Conservation (phyloP, 2,329 filamentous ascomycete species). For the Penicillium sp. region DNA sequence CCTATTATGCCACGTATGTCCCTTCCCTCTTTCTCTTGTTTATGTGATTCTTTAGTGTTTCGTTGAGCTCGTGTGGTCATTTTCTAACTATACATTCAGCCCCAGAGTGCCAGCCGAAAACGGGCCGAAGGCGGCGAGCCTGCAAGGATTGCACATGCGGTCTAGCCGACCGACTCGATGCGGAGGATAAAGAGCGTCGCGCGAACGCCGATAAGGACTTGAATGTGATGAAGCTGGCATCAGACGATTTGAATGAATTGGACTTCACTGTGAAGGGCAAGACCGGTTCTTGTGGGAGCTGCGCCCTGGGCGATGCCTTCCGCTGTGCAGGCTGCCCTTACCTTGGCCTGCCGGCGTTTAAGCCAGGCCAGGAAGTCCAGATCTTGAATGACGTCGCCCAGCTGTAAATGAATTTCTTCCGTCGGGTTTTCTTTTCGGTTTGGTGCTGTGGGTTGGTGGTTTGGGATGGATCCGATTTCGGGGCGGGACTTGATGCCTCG, state of each 20-base stretch:
- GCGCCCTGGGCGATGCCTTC: slow-evolving; percentile 87
- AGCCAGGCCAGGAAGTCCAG: slow-evolving; percentile 11
- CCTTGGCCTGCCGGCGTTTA: slow-evolving; percentile 85
- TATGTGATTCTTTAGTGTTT: background rate
- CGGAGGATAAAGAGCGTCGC: slow-evolving; percentile 73
- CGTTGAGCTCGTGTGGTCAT: no score
- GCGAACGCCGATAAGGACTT: slow-evolving; percentile 59
- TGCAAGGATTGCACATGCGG: slow-evolving; percentile 99
- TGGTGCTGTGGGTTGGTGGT: slow-evolving; percentile 1
- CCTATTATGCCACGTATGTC: slow-evolving; percentile 77
- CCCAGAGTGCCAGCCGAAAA: slow-evolving; percentile 79
- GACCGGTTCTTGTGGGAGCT: slow-evolving; percentile 87
- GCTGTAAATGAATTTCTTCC: slow-evolving; percentile 2
- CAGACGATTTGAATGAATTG: slow-evolving; percentile 74
- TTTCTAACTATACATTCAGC: slow-evolving; percentile 50
- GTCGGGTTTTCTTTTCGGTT: background rate
- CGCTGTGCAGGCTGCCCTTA: slow-evolving; percentile 74
- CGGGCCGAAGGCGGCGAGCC: slow-evolving; percentile 74
- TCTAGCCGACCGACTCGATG: slow-evolving; percentile 76
- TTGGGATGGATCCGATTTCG: slow-evolving; percentile 4
- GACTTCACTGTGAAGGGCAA: slow-evolving; percentile 99
- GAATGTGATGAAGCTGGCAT: slow-evolving; percentile 60
- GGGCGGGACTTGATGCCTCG: no score
- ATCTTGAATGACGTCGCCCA: slow-evolving; percentile 11
- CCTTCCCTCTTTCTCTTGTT: background rate